Evolutionary conservation across 148 eudicot genomes (phyloP).

Genomic region (Cornus florida): DNA sequence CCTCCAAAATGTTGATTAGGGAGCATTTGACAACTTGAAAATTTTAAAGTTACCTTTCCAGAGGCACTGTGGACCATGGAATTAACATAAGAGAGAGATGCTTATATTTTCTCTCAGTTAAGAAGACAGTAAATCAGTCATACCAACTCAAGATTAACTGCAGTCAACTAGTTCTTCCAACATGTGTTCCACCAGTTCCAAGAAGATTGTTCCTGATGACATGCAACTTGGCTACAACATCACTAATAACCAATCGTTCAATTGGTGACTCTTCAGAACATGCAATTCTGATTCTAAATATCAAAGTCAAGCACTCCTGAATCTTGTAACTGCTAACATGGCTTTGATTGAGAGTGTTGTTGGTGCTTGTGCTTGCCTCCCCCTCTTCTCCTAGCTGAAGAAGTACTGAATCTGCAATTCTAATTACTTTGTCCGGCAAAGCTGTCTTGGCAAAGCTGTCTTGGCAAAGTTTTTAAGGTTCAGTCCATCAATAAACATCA

Average conservation of each 20-base stretch:
- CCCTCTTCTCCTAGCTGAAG: not conserved
- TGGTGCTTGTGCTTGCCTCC: not conserved
- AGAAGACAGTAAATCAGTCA: no score
- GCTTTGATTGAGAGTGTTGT: not conserved
- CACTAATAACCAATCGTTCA: not conserved
- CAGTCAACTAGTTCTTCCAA: no score
- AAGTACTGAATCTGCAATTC: not conserved
- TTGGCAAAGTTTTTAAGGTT: not conserved
- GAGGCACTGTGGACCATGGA: no score
- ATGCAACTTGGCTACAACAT: not conserved
- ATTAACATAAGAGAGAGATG: no score
- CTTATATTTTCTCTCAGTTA: no score
- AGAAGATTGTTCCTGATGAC: not conserved
- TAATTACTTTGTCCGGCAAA: not conserved
- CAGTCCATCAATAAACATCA: not conserved
- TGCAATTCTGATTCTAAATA: not conserved
- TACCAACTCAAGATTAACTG: no score
- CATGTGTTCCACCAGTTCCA: not conserved
- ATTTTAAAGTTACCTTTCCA: no score
- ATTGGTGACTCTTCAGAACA: not conserved
- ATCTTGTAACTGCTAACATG: no score
- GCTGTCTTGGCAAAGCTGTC: not conserved
- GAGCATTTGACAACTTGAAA: no score
- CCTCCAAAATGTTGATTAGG: no score
- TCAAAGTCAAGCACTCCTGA: not conserved